A percentile compares a stretch with the other conserved stretches of the same genome.
phyloP scores from a whole-genome alignment of 768 basidiomycete species.

The Lactarius sanguifluus region DNA sequence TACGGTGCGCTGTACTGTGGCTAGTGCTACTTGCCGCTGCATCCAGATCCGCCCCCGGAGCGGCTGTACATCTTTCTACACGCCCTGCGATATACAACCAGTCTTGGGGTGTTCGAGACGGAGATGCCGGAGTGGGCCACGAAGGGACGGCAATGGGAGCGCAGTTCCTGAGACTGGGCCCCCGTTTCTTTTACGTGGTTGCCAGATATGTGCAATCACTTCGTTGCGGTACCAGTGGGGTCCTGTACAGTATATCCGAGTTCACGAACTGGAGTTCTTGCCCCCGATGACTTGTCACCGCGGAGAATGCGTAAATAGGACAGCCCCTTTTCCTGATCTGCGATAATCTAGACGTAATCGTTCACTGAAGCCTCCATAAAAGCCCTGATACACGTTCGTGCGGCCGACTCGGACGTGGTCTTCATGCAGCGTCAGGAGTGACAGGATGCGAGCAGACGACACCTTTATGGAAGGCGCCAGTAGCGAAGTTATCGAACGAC shows the following conservation, averaged over 20 bases:
- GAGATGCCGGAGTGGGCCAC: conserved; percentile 89
- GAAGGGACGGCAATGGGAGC: conserved; percentile 63
- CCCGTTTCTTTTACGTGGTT: too few species aligned
- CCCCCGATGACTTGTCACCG: too few species aligned
- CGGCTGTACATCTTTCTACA: conserved; percentile 95
- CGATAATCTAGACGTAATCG: too few species aligned
- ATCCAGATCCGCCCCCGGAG: conserved; percentile 92
- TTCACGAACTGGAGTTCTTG: too few species aligned
- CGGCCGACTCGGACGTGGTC: too few species aligned
- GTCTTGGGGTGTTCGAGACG: conserved; percentile 79
- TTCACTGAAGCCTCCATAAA: too few species aligned
- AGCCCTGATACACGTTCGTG: too few species aligned
- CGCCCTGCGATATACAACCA: conserved; percentile 80
- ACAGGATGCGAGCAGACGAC: neutral
- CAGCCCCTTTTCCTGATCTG: too few species aligned
- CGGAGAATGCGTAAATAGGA: too few species aligned
- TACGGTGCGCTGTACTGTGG: conserved; percentile 63
- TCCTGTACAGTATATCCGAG: too few species aligned
- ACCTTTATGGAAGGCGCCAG: neutral
- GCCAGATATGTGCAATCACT: too few species aligned
- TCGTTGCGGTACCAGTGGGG: too few species aligned
- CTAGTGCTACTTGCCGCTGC: conserved; percentile 89
- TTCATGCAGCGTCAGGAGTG: neutral
- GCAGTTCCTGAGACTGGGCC: neutral
- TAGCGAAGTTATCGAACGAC: neutral